Conservation (phyloP, 2,329 filamentous ascomycete genomes). For the Lomentospora prolificans region DNA sequence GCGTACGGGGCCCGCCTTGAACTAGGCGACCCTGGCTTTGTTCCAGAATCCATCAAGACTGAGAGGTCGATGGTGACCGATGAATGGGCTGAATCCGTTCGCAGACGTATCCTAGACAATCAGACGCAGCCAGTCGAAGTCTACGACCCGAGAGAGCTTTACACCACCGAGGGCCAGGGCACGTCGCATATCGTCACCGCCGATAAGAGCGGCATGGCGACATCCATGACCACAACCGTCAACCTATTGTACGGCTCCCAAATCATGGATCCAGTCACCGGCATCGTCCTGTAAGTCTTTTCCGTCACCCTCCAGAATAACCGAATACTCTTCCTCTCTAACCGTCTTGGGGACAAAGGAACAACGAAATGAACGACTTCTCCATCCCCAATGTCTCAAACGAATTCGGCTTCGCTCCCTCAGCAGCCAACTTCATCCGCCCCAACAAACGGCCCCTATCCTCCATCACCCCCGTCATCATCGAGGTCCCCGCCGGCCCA, state of each 20-base stretch:
- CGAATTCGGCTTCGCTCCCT: constrained; percentile 76
- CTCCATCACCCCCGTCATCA: constrained; percentile 71
- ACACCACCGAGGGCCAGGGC: constrained; percentile 59
- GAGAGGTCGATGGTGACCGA: constrained; percentile 59
- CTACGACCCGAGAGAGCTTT: constrained; percentile 62
- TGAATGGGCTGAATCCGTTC: constrained; percentile 47
- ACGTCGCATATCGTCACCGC: constrained; percentile 66
- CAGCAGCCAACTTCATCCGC: constrained; percentile 69
- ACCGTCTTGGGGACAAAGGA: constrained; percentile 25
- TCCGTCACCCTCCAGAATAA: constrained; percentile 12
- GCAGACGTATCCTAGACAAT: constrained; percentile 59
- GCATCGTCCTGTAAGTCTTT: constrained; percentile 55
- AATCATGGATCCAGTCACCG: constrained; percentile 71
- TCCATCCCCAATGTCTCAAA: constrained; percentile 70
- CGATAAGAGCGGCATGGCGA: constrained; percentile 63
- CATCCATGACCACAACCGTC: constrained; percentile 77
- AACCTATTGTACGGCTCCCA: constrained; percentile 78
- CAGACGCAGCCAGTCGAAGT: constrained; percentile 60
- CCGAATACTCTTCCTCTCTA: background rate
- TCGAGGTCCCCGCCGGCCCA: constrained; percentile 48
- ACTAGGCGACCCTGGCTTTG: constrained; percentile 73
- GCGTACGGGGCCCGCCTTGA: constrained; percentile 71
- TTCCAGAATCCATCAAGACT: constrained; percentile 43
- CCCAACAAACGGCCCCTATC: constrained; percentile 75
- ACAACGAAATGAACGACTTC: constrained; percentile 70